These are phyloP conservation scores for Nemania sp. DNA, from an alignment of 2,329 filamentous ascomycete genomes.

Conservation along the genomic window DNA sequence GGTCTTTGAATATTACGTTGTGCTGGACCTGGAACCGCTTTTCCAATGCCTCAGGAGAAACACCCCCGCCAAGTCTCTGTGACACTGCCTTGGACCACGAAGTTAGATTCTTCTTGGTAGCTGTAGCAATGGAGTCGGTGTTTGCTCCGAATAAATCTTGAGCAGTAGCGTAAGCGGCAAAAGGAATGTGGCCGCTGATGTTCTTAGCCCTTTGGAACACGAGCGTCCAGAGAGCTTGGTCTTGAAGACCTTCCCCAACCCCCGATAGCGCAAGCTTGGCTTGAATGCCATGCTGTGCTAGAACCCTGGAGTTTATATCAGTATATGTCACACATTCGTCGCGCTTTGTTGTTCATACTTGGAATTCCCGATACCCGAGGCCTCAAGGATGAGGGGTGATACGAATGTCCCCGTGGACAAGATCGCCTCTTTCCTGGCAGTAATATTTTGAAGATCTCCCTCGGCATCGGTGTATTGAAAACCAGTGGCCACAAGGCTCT, in stretches of 20 bases:
- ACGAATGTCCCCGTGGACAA: background rate
- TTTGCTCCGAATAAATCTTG: background rate
- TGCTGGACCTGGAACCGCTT: background rate
- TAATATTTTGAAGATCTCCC: background rate
- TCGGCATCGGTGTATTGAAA: background rate
- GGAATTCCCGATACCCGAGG: slow-evolving; percentile 2
- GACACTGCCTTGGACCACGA: background rate
- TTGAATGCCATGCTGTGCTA: background rate
- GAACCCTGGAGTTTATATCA: background rate
- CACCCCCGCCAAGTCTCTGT: background rate
- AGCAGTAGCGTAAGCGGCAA: background rate
- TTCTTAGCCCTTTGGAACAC: background rate
- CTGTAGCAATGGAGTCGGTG: background rate
- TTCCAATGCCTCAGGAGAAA: background rate
- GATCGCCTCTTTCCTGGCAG: background rate
- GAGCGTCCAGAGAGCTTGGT: background rate
- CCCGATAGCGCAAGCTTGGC: background rate
- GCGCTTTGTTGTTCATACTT: background rate
- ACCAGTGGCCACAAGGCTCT: background rate
- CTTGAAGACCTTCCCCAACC: background rate
- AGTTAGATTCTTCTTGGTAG: background rate
- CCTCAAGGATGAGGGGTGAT: slow-evolving; percentile 1
- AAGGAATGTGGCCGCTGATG: background rate
- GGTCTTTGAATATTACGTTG: background rate
- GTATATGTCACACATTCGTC: too few relatives aligned